A percentile compares a stretch with the other conserved stretches of the same genome.
phyloP scores from a whole-genome alignment of 2,329 filamentous ascomycete genomes.

The Bipolaris gigantea region DNA sequence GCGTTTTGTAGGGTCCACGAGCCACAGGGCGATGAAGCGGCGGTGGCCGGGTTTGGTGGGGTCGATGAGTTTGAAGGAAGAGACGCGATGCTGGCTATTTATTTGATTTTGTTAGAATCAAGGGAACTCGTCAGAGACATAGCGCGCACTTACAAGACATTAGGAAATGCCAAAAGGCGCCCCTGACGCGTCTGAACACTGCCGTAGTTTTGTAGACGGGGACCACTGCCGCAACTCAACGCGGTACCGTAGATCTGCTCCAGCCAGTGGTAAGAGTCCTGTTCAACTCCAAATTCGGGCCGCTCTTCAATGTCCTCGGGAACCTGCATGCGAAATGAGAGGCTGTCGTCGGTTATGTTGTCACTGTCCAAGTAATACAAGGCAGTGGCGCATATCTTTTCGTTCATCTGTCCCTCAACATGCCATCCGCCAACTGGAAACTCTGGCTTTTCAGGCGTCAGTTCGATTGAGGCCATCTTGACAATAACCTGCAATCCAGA shows the following conservation, averaged over 20 bases:
- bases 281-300: conserved; percentile 12
- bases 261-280: conserved; percentile 20
- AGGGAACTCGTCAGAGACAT: too few relatives aligned
- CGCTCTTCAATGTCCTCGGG: conserved; percentile 5
- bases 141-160: conserved; percentile 29
- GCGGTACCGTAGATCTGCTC: conserved; percentile 20
- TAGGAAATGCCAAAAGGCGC: conserved; percentile 61
- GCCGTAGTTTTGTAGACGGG: conserved; percentile 46
- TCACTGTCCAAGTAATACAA: conserved; percentile 64
- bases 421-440: conserved; percentile 61
- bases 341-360: conserved; percentile 56
- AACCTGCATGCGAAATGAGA: conserved; percentile 29
- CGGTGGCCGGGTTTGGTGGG: conserved; percentile 56
- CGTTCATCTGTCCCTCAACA: conserved; percentile 56
- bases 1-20: conserved; percentile 59
- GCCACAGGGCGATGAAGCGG: conserved; percentile 60
- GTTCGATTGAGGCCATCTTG: conserved; percentile 62
- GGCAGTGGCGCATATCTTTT: conserved; percentile 65
- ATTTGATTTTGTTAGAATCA: background rate
- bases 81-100: conserved; percentile 26
- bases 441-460: conserved; percentile 59
- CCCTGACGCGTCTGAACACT: conserved; percentile 51
- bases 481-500: conserved; percentile 61
- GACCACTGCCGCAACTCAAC: conserved; percentile 2
- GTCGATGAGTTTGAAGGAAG: conserved; percentile 55